Base-by-base conservation (phyloP, 2,329 filamentous ascomycete genomes). In the Bipolaris bicolor region DNA sequence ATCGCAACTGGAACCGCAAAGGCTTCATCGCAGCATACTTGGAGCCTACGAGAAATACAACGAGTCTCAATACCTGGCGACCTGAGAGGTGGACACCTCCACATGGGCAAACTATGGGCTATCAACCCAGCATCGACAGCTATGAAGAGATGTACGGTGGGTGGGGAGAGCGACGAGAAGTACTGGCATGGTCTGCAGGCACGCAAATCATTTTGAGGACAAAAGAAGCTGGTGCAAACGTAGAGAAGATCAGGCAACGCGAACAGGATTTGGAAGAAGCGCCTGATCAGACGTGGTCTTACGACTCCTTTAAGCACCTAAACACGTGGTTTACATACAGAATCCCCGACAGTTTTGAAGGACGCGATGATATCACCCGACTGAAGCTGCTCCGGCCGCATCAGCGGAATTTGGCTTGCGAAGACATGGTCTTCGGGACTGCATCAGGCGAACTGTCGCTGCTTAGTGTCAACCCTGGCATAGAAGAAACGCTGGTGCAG, bases 111-210 rank as follows among this genome's bases (percentile, higher is more conserved):
- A 87, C 78, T 53, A 83, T 88, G 67, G 86, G 86, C 3, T 88
- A 86, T 62, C 81, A 81, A 22, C 86, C 86, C 16, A 78, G 79
- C 40, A 79, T 87, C 46, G 83, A 86, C 65, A 84, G 83, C 55
- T 85, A 85, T 63, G 84, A 86, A 63, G 73, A 77, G n/a, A 78
- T 75, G 40, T 78, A 77, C 2, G 72, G 73, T 9, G 52, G 58
- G 1, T 74, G 72, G 55, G 71, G 73, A 45, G 76, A 82, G 46
- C 77, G 83, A 61, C 81, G 79, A 64, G 85, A 88, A 66, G 80
- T 85, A 0, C 69, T 89, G 7, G 83, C 81, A 2, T 87, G 84
- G 81, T 85, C 85, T 50, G 86, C 86, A 11, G 86, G 84, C 1
- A 82, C 86, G 2, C 80, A 85, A 55, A 68, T 89, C 9, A 73